Evolutionary conservation across 768 basidiomycete genomes (phyloP).

Genomic region (Scleroderma bovista): DNA sequence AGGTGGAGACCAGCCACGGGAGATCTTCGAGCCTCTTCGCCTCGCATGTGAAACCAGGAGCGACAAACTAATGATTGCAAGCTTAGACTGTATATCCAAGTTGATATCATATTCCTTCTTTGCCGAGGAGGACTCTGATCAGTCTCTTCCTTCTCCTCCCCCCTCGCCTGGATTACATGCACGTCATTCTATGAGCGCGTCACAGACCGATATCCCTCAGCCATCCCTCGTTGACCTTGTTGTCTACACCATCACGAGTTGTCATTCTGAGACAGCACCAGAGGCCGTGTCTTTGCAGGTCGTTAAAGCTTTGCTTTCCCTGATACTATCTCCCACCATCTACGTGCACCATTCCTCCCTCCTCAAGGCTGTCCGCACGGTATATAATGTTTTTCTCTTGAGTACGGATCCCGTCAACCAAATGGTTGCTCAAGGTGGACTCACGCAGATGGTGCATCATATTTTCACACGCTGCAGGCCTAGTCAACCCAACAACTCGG

Average conservation of each 20-base stretch:
- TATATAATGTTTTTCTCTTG: slow-evolving; percentile 96
- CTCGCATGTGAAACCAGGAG: slow-evolving; percentile 93
- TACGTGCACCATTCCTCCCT: slow-evolving; percentile 94
- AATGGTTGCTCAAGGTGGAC: slow-evolving; percentile 95
- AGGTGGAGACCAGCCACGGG: slow-evolving; percentile 71
- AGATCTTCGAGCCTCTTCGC: slow-evolving; percentile 93
- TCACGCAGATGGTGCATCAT: slow-evolving; percentile 98
- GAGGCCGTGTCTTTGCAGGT: slow-evolving; percentile 94
- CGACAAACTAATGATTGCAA: slow-evolving; percentile 93
- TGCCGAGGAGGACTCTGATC: slow-evolving; percentile 51
- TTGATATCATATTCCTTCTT: slow-evolving; percentile 98
- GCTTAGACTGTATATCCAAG: slow-evolving; percentile 96
- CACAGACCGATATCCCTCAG: slow-evolving; percentile 47
- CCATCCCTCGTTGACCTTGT: slow-evolving; percentile 89
- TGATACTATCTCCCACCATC: slow-evolving; percentile 81
- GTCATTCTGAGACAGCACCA: slow-evolving; percentile 82
- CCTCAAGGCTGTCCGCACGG: slow-evolving; percentile 93
- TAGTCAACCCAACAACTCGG: slow-evolving; percentile 14
- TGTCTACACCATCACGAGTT: slow-evolving; percentile 89
- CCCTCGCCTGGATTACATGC: slow-evolving; percentile 56
- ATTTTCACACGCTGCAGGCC: slow-evolving; percentile 80
- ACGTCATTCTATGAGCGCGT: slow-evolving; percentile 37
- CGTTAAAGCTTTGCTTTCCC: slow-evolving; percentile 86
- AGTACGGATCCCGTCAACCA: slow-evolving; percentile 90
- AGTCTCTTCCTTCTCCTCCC: slow-evolving; percentile 63